phyloP scores from a whole-genome alignment of 208 protist species.

The Leishmania guyanensis region DNA sequence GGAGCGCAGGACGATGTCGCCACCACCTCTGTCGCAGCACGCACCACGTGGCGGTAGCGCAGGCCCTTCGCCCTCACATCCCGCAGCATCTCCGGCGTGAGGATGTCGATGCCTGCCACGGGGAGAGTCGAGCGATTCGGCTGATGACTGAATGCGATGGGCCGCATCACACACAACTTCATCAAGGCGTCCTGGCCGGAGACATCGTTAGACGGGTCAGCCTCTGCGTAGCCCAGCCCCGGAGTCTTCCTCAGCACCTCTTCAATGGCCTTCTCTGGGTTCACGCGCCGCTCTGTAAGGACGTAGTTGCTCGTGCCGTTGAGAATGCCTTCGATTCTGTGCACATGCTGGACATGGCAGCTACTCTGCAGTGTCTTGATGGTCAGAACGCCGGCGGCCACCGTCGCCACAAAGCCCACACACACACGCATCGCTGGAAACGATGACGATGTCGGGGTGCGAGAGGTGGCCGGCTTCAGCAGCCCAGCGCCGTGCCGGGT shows the following conservation, averaged over 20 bases:
- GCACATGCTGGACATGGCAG: constrained; percentile 30
- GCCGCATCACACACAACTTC: constrained; percentile 35
- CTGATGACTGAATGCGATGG: constrained; percentile 36
- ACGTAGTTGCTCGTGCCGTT: constrained; percentile 51
- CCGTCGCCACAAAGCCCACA: constrained; percentile 40
- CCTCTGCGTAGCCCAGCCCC: constrained; percentile 46
- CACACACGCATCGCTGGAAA: constrained; percentile 19
- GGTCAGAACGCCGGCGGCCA: constrained; percentile 35
- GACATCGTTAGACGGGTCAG: constrained; percentile 43
- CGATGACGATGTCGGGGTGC: constrained; percentile 15
- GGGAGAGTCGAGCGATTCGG: constrained; percentile 32
- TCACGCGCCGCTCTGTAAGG: constrained; percentile 34
- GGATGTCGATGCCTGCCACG: constrained; percentile 36
- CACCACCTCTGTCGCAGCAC: constrained; percentile 7
- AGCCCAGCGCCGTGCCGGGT: constrained; percentile 33
- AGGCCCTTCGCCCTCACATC: constrained; percentile 27
- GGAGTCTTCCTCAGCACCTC: constrained; percentile 34
- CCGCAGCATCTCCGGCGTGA: constrained; percentile 31
- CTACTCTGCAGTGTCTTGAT: constrained; percentile 46
- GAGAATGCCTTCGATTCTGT: constrained; percentile 41
- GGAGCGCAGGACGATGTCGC: not conserved
- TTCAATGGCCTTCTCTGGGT: constrained; percentile 30
- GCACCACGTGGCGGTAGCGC: constrained; percentile 41
- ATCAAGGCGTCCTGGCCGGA: constrained; percentile 42
- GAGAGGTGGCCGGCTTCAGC: constrained; percentile 26